Percentiles rank a stretch among this genome's conserved stretches.
Conservation (phyloP, 345 rosid species). For the Brassica napus region Da-Ae NC_063445.1:29457501-29458000, state of each 20-base stretch:
- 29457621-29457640: conserved; percentile 78
- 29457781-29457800: not conserved
- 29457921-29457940: conserved; percentile 80
- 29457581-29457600: conserved; percentile 91
- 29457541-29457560: conserved; percentile 89
- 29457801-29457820: not conserved
- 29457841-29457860: not conserved
- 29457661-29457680: conserved; percentile 88
- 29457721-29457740: conserved; percentile 97
- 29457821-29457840: not conserved
- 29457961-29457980: conserved; percentile 95
- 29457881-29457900: conserved; percentile 80
- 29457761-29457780: not conserved
- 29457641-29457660: conserved; percentile 83
- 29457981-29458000: conserved; percentile 92
- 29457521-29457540: conserved; percentile 80
- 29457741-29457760: conserved; percentile 50
- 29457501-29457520: conserved; percentile 78
- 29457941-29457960: conserved; percentile 73
- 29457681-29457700: conserved; percentile 71
- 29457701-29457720: conserved; percentile 87
- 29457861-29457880: not conserved
- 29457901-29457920: conserved; percentile 98
- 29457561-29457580: conserved; percentile 91
- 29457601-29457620: conserved; percentile 81